Percentiles rank a stretch among this genome's conserved stretches.
Evolutionary conservation across 345 rosid species (phyloP).

Genomic region (Eutrema yunnanense): DNA sequence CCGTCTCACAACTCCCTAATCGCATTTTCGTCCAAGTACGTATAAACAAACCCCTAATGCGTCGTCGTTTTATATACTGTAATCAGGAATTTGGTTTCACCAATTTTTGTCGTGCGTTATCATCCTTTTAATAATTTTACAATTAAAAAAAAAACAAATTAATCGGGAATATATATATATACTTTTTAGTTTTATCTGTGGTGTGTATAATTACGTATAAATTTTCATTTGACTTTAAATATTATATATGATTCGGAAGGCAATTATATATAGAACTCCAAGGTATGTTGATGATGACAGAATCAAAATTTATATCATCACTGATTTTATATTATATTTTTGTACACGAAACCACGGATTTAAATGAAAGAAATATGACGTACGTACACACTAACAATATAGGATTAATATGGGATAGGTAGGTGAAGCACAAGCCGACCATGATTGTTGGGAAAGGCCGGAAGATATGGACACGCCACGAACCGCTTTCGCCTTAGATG

Average conservation of each 20-base stretch:
- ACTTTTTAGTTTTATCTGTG: neutral
- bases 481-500: constrained; percentile 50
- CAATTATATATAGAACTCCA: neutral
- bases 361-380: neutral
- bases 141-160: neutral
- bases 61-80: neutral
- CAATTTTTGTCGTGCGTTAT: neutral
- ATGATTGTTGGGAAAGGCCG: constrained; percentile 82
- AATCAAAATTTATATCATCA: neutral
- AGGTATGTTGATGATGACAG: neutral
- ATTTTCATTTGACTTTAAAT: neutral
- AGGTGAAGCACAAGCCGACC: constrained; percentile 61
- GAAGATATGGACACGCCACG: constrained; percentile 94
- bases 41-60: neutral
- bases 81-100: neutral
- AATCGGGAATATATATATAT: neutral
- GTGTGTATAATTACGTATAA: neutral
- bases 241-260: neutral
- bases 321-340: neutral
- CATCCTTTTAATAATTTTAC: neutral
- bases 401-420: constrained; percentile 17
- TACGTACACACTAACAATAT: neutral
- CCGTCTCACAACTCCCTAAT: constrained; percentile 72
- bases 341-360: neutral
- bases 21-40: constrained; percentile 88